Base-by-base conservation (phyloP, 163 green algal genomes). In the Picocystis sp. region DNA sequence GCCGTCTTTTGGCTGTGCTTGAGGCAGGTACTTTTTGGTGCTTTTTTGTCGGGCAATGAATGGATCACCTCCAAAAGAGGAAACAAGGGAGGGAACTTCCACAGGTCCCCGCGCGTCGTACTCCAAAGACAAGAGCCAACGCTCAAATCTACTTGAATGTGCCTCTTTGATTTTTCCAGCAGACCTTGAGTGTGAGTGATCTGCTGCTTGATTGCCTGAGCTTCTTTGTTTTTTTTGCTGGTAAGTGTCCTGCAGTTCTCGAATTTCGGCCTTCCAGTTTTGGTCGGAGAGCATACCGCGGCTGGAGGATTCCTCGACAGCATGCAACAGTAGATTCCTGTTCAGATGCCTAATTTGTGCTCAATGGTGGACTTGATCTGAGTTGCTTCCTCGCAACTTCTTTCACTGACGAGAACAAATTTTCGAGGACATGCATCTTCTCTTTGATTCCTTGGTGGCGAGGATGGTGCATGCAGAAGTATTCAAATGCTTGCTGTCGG, bases 131-230 rank as follows among this genome's bases (percentile, higher is more conserved):
- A 25, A 57, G 46, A 85, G 62, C 78, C 78, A 89, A 45, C 75
- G 63, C 69, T 85, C 73, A 53, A 89, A 62, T 86, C 78, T 2
- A 43, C 33, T 64, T 80, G 65, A 58, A 92, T 64, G 22, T 67
- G 66, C 1, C 42, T 50, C 2, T 78, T 57, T 54, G 59, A 78
- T 22, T 84, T 73, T 54, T 91, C 73, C 53, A 93, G 64, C 53
- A 90, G 57, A 59, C 72, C 60, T 58, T 90, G 77, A 50, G 93
- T 56, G 53, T 82, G 72, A 59, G 92, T 81, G 42, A 94, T 89
- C 56, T 92, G 80, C 10, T 69, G 62, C 71, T 94, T 94, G 2
- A 82, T 62, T 10, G 75, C 66, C 0, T 58, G 56, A 93, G 75
- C 59, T 74, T 45, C 67, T 52, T 81, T 84, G 71, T 92, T 89